Evolutionary conservation across 805 yeast species (phyloP).

Genomic region (Yarrowia sp.): DNA sequence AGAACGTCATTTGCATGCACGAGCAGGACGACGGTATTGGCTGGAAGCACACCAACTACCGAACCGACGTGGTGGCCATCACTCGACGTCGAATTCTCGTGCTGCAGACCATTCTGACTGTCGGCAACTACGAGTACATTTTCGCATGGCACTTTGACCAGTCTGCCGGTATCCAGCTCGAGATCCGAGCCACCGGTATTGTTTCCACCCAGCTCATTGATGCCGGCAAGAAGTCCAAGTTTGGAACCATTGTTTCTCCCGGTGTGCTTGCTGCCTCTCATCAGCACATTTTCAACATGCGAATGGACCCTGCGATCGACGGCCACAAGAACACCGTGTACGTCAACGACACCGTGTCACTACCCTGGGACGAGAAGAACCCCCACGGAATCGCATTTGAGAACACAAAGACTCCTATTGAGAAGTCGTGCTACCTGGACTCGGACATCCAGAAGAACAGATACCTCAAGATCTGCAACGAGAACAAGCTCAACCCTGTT

Average conservation of each 20-base stretch:
- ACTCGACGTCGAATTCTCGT: slow-evolving; percentile 73
- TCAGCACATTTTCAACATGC: slow-evolving; percentile 73
- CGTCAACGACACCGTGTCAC: slow-evolving; percentile 63
- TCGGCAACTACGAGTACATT: slow-evolving; percentile 79
- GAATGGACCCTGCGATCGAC: slow-evolving; percentile 79
- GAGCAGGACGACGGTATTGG: slow-evolving; percentile 79
- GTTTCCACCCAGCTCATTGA: slow-evolving; percentile 81
- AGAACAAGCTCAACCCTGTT: slow-evolving; percentile 63
- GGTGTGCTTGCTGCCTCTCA: slow-evolving; percentile 81
- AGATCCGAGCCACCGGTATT: slow-evolving; percentile 83
- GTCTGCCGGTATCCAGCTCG: slow-evolving; percentile 73
- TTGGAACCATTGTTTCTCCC: slow-evolving; percentile 73
- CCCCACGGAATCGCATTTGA: slow-evolving; percentile 69
- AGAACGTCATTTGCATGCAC: slow-evolving; percentile 75
- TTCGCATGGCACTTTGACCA: slow-evolving; percentile 68
- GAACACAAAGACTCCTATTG: slow-evolving; percentile 59
- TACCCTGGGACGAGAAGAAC: slow-evolving; percentile 55
- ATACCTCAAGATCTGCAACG: slow-evolving; percentile 72
- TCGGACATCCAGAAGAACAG: slow-evolving; percentile 75
- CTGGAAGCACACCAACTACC: slow-evolving; percentile 76
- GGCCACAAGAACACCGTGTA: slow-evolving; percentile 74
- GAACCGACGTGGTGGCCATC: slow-evolving; percentile 66
- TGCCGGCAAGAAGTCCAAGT: slow-evolving; percentile 58
- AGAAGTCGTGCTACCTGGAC: slow-evolving; percentile 66
- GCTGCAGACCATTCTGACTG: slow-evolving; percentile 79